phyloP scores from a whole-genome alignment of 2,329 filamentous ascomycete species.

The Pseudocercospora fijiensis region DNA sequence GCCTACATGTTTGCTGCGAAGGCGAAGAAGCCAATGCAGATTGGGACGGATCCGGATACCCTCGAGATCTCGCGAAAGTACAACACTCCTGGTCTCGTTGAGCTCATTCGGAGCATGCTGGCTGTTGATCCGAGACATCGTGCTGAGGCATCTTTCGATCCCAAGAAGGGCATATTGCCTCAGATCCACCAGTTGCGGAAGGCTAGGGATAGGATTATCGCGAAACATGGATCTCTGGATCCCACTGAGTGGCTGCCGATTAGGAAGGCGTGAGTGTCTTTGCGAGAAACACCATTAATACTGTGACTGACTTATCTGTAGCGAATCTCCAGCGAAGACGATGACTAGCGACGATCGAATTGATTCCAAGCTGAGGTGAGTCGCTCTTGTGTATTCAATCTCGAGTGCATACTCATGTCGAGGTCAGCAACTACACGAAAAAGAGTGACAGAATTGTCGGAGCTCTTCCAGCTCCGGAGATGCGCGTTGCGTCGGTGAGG shows the following conservation, averaged over 20 bases:
- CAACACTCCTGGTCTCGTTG: conserved; percentile 13
- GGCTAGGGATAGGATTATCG: conserved; percentile 15
- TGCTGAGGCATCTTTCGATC: conserved; percentile 18
- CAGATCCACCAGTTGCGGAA: conserved; percentile 14
- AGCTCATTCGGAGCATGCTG: conserved; percentile 15
- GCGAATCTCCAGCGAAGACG: not conserved
- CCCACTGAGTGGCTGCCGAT: conserved; percentile 10
- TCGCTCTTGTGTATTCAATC: not conserved
- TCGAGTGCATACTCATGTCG: not conserved
- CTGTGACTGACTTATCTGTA: not conserved
- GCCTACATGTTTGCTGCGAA: conserved; percentile 19
- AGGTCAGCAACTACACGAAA: not conserved
- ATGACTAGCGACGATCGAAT: not conserved
- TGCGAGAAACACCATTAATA: not conserved
- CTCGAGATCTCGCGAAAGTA: conserved; percentile 13
- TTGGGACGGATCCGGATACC: conserved; percentile 10
- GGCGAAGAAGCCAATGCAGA: not conserved
- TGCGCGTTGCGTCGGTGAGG: not conserved
- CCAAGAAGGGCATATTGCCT: conserved; percentile 10
- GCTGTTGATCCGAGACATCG: conserved; percentile 16
- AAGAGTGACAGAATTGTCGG: no score
- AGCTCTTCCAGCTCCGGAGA: not conserved
- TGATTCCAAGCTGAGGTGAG: not conserved
- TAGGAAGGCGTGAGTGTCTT: not conserved
- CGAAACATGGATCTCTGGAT: not conserved